Evolutionary conservation across 352 stramenopile genomes (phyloP), one percentile per base, ranked within the genome.

Genomic region (Phytophthora quininea): DNA sequence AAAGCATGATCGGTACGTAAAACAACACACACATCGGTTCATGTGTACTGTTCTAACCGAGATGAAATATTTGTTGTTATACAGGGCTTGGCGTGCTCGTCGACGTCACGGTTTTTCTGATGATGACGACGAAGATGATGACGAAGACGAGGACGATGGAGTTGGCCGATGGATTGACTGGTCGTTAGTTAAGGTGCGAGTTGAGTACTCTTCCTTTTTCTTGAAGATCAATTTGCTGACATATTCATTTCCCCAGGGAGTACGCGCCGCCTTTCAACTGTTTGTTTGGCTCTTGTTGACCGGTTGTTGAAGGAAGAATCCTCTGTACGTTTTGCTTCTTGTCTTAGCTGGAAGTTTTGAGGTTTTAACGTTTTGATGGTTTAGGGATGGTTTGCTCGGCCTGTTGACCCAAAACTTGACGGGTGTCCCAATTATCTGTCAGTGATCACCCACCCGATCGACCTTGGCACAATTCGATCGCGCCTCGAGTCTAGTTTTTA

Each of bases 341-440:
- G 56, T 33, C 7, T 24, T 24, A 24, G 19, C 19, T 24, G 19
- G 19, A 24, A 24, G 19, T 24, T 24, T 24, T 24, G 19, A 24
- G 19, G 19, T 24, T 24, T 24, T 24, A 24, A 24, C 19, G 19
- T 24, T 24, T 24, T 24, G 19, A 0, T 24, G 19, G 19, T 24
- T 24, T 61, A 95, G 85, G 78, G 93, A 53, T 69, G 95, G 9
- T 97, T 97, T 71, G 76, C 86, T 47, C 86, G 88, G 19, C 90
- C 90, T 2, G 90, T 97, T 11, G 79, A 96, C 72, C 88, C 89
- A 0, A 84, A 86, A 58, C 71, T 87, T 38, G 86, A 96, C 66
- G 86, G 86, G 32, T 95, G 89, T 73, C 86, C 86, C 8, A 86
- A 95, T 61, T 97, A 97, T 56, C 76, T 95, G 46, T 80, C 76